phyloP scores from a whole-genome alignment of 2,329 filamentous ascomycete species.

The Dactylellina leptospora region DNA sequence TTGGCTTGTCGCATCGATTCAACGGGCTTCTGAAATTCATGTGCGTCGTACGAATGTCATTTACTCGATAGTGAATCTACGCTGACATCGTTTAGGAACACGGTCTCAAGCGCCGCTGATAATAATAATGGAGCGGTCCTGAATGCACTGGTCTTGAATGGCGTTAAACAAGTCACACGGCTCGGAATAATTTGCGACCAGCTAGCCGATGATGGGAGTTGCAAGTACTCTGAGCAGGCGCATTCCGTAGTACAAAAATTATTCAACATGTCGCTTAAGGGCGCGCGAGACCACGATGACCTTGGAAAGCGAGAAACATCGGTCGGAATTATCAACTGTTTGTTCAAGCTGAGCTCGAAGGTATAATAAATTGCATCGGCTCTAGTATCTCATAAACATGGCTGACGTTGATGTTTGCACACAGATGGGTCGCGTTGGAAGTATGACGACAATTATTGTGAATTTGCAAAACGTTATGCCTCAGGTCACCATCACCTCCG shows the following conservation, averaged over 20 bases:
- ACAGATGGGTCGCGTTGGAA: conserved; percentile 49
- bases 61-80: background rate
- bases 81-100: conserved; percentile 12
- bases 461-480: conserved; percentile 49
- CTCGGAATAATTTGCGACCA: conserved; percentile 41
- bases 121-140: conserved; percentile 38
- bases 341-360: conserved; percentile 47
- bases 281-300: conserved; percentile 30
- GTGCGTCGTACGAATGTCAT: background rate
- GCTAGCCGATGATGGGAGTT: conserved; percentile 34
- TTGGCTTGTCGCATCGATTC: conserved; percentile 32
- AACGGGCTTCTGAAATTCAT: conserved; percentile 46
- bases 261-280: conserved; percentile 45
- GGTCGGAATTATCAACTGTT: conserved; percentile 49
- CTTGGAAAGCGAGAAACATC: conserved; percentile 46
- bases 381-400: background rate
- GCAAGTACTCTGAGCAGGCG: conserved; percentile 39
- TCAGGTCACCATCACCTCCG: conserved; percentile 41
- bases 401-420: background rate
- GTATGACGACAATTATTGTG: conserved; percentile 49
- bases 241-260: conserved; percentile 48
- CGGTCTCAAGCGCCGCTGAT: conserved; percentile 44
- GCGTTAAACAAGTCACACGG: conserved; percentile 39
- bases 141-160: conserved; percentile 36
- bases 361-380: background rate